Percentiles rank a stretch among this genome's conserved stretches.
phyloP scores from a whole-genome alignment of 2,329 filamentous ascomycete species.

The Neobulgaria alba region DNA sequence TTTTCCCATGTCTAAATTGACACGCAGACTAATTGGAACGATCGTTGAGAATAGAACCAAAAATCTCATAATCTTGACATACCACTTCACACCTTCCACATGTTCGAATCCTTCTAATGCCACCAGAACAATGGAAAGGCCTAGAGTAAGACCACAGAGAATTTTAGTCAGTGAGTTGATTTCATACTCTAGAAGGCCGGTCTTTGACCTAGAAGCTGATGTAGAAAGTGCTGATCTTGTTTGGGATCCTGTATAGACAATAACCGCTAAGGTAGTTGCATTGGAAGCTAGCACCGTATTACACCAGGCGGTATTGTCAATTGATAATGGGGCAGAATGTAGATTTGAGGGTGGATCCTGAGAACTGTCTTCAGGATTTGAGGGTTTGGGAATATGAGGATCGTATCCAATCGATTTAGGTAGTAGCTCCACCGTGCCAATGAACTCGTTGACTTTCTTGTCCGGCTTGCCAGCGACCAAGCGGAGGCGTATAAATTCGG shows the following conservation, averaged over 20 bases:
- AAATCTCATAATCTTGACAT: slow-evolving; percentile 96
- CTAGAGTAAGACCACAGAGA: slow-evolving; percentile 77
- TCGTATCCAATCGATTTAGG: slow-evolving; percentile 43
- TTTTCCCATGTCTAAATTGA: slow-evolving; percentile 96
- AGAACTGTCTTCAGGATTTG: slow-evolving; percentile 21
- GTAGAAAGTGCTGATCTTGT: slow-evolving; percentile 92
- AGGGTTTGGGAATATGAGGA: slow-evolving; percentile 30
- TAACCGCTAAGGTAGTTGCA: slow-evolving; percentile 76
- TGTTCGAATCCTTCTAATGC: slow-evolving; percentile 73
- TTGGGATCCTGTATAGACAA: slow-evolving; percentile 90
- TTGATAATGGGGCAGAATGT: slow-evolving; percentile 67
- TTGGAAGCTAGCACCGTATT: slow-evolving; percentile 96
- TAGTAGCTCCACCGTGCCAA: slow-evolving; percentile 75
- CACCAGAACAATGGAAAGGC: slow-evolving; percentile 80
- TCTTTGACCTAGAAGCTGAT: slow-evolving; percentile 84
- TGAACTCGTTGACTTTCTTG: slow-evolving; percentile 88
- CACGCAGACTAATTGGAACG: slow-evolving; percentile 90
- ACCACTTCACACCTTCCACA: slow-evolving; percentile 66
- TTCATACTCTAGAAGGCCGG: slow-evolving; percentile 85
- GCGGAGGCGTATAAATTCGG: slow-evolving; percentile 60
- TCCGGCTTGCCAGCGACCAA: slow-evolving; percentile 86
- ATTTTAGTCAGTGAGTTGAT: slow-evolving; percentile 98
- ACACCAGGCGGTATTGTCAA: slow-evolving; percentile 98
- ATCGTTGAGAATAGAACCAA: slow-evolving; percentile 98
- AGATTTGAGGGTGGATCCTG: slow-evolving; percentile 30